Evolutionary conservation across 495 filamentous ascomycete genomes (phyloP).

Genomic region (Astrothelium subdiscretum): DNA sequence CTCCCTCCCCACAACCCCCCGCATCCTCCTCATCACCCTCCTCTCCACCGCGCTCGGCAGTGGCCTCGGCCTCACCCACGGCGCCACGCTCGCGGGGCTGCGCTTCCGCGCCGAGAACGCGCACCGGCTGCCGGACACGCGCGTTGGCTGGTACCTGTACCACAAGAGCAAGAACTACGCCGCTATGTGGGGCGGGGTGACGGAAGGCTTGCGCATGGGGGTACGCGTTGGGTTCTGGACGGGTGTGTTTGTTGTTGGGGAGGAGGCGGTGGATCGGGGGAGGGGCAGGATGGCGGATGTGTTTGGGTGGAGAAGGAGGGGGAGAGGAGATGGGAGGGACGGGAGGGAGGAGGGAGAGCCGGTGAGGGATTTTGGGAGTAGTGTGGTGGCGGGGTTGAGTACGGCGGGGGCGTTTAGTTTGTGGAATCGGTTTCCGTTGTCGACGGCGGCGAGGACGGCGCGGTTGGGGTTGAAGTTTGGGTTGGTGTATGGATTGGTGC

Average conservation of each 20-base stretch:
- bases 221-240: constrained; percentile 55
- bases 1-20: constrained; percentile 47
- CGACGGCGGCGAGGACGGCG: constrained; percentile 72
- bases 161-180: constrained; percentile 96
- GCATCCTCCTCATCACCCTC: constrained; percentile 49
- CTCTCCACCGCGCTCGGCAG: constrained; percentile 48
- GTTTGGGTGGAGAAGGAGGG: constrained; percentile 9
- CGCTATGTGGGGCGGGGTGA: constrained; percentile 56
- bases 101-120: constrained; percentile 91
- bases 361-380: constrained; percentile 60
- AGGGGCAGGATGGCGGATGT: constrained; percentile 15
- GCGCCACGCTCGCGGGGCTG: constrained; percentile 58
- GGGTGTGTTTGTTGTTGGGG: constrained; percentile 58
- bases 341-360: constrained; percentile 41
- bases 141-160: constrained; percentile 87
- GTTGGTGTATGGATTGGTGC: constrained; percentile 65
- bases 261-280: constrained; percentile 66
- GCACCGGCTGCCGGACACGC: constrained; percentile 71
- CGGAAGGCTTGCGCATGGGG: constrained; percentile 68
- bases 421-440: constrained; percentile 70
- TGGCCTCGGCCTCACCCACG: constrained; percentile 54
- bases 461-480: constrained; percentile 68
- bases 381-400: constrained; percentile 65
- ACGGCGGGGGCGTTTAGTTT: constrained; percentile 78
- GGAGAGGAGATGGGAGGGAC: neutral